phyloP scores from a whole-genome alignment of 805 yeast genomes.

The Ogataea pilisensis region DNA sequence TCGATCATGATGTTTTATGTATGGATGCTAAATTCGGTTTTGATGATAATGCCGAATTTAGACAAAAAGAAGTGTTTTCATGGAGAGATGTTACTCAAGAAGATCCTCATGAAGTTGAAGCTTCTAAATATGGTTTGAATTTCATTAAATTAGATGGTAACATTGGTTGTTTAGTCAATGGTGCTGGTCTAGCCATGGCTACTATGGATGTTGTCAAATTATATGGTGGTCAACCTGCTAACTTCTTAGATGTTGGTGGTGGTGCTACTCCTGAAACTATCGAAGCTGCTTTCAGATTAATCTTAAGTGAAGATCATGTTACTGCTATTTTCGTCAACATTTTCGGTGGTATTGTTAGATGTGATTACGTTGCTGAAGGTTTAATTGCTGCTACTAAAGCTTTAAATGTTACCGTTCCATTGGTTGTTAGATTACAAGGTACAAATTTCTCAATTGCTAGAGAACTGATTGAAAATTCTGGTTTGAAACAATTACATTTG shows the following conservation, averaged over 20 bases:
- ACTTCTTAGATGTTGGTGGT: constrained; percentile 99
- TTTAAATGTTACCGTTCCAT: constrained; percentile 87
- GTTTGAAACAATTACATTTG: constrained; percentile 81
- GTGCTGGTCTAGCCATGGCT: constrained; percentile 99
- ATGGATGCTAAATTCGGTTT: constrained; percentile 99
- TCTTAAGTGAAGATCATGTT: constrained; percentile 83
- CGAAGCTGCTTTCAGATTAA: constrained; percentile 92
- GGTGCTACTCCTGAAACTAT: constrained; percentile 99
- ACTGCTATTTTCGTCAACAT: constrained; percentile 96
- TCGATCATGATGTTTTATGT: constrained; percentile 85
- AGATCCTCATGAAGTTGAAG: constrained; percentile 95
- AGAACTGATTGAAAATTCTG: constrained; percentile 79
- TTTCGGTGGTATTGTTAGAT: constrained; percentile 99
- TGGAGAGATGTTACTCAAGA: constrained; percentile 99
- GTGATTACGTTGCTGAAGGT: constrained; percentile 98
- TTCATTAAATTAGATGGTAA: constrained; percentile 97
- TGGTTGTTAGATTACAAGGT: constrained; percentile 98
- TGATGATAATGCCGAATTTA: constrained; percentile 93
- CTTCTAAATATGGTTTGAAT: constrained; percentile 84
- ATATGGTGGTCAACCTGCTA: constrained; percentile 98
- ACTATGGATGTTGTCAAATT: constrained; percentile 99
- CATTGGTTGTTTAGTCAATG: constrained; percentile 98
- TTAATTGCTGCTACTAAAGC: constrained; percentile 91
- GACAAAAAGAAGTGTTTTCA: constrained; percentile 89
- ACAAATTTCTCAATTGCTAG: constrained; percentile 90